These are phyloP conservation scores for Protomyces gravidus DNA, from an alignment of 1,139 yeast species.

Conservation along the genomic window DNA sequence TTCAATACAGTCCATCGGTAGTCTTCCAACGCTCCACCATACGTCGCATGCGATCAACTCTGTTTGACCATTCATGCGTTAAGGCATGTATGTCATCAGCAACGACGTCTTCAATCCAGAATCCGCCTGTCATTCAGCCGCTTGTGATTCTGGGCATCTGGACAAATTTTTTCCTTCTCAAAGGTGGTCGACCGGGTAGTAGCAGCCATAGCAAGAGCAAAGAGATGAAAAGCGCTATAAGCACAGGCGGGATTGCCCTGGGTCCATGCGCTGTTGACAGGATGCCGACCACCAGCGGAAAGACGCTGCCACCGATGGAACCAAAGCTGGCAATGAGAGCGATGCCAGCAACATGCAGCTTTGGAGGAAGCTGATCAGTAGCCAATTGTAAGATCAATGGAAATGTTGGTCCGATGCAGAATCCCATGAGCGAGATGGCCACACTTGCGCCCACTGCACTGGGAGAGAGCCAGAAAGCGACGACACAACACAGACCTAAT, in stretches of 20 bases:
- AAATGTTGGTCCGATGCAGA: slow-evolving; percentile 73
- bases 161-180: too few relatives aligned
- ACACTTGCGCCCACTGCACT: slow-evolving; percentile 38
- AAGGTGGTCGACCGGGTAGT: too few relatives aligned
- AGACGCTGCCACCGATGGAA: slow-evolving; percentile 71
- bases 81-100: too few relatives aligned
- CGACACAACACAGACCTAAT: slow-evolving; percentile 35
- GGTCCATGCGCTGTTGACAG: slow-evolving; percentile 14
- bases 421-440: slow-evolving; percentile 55
- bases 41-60: too few relatives aligned
- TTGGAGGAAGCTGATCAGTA: slow-evolving; percentile 57
- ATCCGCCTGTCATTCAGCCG: too few relatives aligned
- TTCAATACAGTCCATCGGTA: too few relatives aligned
- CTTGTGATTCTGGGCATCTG: too few relatives aligned
- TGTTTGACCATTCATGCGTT: too few relatives aligned
- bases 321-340: slow-evolving; percentile 77
- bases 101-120: too few relatives aligned
- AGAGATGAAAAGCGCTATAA: slow-evolving; percentile 9
- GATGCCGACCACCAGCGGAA: slow-evolving; percentile 42
- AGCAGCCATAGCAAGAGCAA: slow-evolving; percentile 6
- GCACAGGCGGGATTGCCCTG: slow-evolving; percentile 6
- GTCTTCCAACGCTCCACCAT: too few relatives aligned
- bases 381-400: slow-evolving; percentile 70
- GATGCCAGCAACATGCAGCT: slow-evolving; percentile 61
- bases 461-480: slow-evolving; percentile 39